Evolutionary conservation across 1,139 yeast genomes (phyloP).

Genomic region (Sugiyamaella pinicola): DNA sequence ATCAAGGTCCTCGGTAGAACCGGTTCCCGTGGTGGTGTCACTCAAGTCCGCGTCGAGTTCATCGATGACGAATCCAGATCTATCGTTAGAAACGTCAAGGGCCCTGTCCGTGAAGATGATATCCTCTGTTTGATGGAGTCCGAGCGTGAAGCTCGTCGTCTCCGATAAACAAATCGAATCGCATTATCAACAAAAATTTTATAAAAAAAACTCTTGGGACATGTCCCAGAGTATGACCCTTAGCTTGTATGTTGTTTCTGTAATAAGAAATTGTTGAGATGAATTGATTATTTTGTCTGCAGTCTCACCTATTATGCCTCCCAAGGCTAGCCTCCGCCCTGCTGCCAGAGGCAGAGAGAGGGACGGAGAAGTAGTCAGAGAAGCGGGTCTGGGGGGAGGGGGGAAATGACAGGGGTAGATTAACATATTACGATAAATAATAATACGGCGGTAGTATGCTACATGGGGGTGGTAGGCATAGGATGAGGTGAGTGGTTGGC

Average conservation of each 20-base stretch:
- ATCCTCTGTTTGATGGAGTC: conserved; percentile 99
- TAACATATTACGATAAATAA: conserved; percentile 15
- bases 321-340: not conserved
- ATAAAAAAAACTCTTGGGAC: conserved; percentile 9
- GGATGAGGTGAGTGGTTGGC: conserved; percentile 13
- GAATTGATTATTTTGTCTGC: conserved; percentile 15
- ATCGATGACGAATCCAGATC: conserved; percentile 98
- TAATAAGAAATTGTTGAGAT: conserved; percentile 17
- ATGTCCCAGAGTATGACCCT: conserved; percentile 14
- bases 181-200: conserved; percentile 15
- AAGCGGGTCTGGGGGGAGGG: conserved; percentile 10
- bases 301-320: not conserved
- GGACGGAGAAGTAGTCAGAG: too few species aligned
- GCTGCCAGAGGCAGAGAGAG: not conserved
- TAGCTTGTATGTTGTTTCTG: conserved; percentile 19
- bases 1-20: conserved; percentile 99
- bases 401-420: conserved; percentile 8
- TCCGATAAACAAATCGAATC: conserved; percentile 42
- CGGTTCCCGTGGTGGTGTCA: conserved; percentile 99
- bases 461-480: conserved; percentile 12
- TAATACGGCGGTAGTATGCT: conserved; percentile 3
- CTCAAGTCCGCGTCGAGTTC: conserved; percentile 99
- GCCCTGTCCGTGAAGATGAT: conserved; percentile 99
- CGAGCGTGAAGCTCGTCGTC: conserved; percentile 96
- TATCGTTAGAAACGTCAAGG: conserved; percentile 99